phyloP scores from a whole-genome alignment of 176 grass and related monocot species.

The Stipa capillata region DNA sequence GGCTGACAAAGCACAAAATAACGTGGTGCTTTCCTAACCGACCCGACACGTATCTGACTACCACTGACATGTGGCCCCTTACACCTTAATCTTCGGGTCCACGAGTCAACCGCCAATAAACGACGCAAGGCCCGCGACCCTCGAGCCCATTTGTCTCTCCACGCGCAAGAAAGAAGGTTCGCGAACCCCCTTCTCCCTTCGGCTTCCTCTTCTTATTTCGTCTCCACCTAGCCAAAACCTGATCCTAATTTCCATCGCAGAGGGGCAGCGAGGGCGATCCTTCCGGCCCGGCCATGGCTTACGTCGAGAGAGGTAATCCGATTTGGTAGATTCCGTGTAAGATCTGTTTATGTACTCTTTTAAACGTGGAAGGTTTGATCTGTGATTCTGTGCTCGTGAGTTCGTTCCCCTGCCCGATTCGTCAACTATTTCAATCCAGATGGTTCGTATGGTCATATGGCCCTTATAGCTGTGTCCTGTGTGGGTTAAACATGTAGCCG shows the following conservation, averaged over 20 bases:
- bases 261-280: constrained; percentile 12
- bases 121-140: background rate
- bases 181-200: constrained; percentile 25
- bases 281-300: constrained; percentile 28
- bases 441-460: background rate
- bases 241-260: background rate
- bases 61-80: background rate
- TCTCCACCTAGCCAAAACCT: background rate
- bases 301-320: constrained; percentile 49
- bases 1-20: background rate
- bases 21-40: background rate
- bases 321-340: background rate
- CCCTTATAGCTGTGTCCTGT: background rate
- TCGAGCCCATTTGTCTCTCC: background rate
- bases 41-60: background rate
- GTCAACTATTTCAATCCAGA: background rate
- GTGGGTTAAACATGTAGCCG: background rate
- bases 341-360: background rate
- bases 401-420: background rate
- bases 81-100: background rate
- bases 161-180: constrained; percentile 26
- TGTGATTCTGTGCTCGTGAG: background rate
- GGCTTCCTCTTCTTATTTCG: background rate
- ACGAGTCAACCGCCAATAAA: background rate
- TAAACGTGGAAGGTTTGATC: background rate